Evolutionary conservation across 371 early-diverging fungal species (phyloP).

Genomic region (Nematocida ausubeli): DNA sequence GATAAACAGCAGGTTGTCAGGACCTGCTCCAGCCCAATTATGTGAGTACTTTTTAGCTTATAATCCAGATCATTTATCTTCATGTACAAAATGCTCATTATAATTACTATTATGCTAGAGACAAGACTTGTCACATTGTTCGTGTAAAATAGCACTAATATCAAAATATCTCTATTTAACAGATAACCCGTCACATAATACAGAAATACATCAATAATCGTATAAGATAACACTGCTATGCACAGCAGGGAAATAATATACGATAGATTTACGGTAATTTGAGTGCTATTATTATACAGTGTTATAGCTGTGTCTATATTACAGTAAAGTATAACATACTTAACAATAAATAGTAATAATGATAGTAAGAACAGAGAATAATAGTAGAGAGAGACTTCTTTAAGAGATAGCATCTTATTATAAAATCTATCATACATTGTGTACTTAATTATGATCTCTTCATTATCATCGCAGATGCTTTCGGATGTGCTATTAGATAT

Average conservation of each 20-base stretch:
- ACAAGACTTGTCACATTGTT: constrained; percentile 43
- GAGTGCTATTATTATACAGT: background rate
- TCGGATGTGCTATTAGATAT: constrained; percentile 45
- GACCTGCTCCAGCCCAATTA: constrained; percentile 15
- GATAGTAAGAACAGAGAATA: background rate
- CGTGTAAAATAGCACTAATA: constrained; percentile 34
- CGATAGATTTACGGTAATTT: background rate
- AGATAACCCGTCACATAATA: constrained; percentile 37
- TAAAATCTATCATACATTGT: constrained; percentile 24
- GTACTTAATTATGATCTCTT: constrained; percentile 29
- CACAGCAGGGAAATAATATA: background rate
- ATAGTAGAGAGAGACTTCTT: constrained; percentile 22
- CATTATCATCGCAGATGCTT: constrained; percentile 30
- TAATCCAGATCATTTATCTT: constrained; percentile 27
- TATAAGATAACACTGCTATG: background rate
- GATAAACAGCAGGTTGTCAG: constrained; percentile 10
- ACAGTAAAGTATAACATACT: background rate
- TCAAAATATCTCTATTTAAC: constrained; percentile 35
- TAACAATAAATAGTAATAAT: background rate
- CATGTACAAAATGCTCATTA: background rate
- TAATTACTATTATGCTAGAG: constrained; percentile 3
- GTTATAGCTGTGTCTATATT: background rate
- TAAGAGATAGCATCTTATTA: background rate
- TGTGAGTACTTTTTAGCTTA: constrained; percentile 8
- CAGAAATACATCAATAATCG: constrained; percentile 18